Base-by-base conservation (phyloP, 345 rosid species). In the Euclidium syriacum region DNA sequence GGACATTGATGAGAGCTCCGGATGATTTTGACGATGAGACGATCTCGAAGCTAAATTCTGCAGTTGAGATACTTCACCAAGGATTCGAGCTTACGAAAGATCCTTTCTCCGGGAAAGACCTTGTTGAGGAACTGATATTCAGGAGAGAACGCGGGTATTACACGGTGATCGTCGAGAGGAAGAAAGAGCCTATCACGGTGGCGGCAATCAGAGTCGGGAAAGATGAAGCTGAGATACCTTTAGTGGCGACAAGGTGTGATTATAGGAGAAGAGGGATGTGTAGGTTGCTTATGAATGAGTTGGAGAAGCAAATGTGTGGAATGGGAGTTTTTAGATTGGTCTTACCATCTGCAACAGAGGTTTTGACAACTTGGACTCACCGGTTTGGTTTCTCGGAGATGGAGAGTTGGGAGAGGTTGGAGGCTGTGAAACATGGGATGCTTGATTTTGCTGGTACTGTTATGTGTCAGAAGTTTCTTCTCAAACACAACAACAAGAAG, bases 41-140 rank as follows among this genome's bases (percentile, higher is more conserved):
- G 32, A 63, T 71, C 35, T 71, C 75, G 41, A 84, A 80, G 78
- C 79, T 85, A 34, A 61, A 57, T 41, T 55, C 75, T 48, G 95
- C 83, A 14, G 73, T 86, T 17, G 59, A 75, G 15, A 75, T 88
- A 65, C 79, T 91, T 76, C 95, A 81, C 20, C 86, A 86, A 24
- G 90, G 98, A 63, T 88, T 88, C 15, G 85, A 82, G 67, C 89
- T 85, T 4, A 27, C 78, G 1, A 69, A 65, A 56, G 96, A 91
- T 5, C 52, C 61, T 39, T 52, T 44, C 24, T 71, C 88, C 0
- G 73, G 75, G 42, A 80, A 80, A 77, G 91, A 91, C 66, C 70
- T 91, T 36, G 76, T 84, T 39, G 77, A 79, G 66, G 90, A 88
- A 32, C 62, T 86, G 51, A 58, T 88, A 26, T 86, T 62, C 72